Conservation (phyloP, 345 rosid genomes). For the Bretschneidera sinensis region DNA sequence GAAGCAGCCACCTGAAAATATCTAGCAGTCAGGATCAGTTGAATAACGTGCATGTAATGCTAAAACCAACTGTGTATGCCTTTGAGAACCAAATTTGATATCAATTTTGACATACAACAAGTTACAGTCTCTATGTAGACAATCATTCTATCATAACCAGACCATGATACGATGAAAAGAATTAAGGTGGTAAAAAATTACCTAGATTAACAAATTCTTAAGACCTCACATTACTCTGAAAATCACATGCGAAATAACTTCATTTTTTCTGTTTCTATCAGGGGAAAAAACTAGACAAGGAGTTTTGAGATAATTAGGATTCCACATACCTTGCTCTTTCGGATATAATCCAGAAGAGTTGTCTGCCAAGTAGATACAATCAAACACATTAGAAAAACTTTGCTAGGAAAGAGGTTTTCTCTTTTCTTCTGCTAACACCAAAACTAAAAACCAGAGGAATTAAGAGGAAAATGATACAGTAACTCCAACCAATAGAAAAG, state of each 20-base stretch:
- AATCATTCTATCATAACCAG: slow-evolving; percentile 2
- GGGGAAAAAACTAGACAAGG: background rate
- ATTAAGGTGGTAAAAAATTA: background rate
- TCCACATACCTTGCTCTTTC: slow-evolving; percentile 81
- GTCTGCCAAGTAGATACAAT: slow-evolving; percentile 56
- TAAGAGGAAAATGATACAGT: background rate
- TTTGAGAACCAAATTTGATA: background rate
- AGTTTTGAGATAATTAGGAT: slow-evolving; percentile 16
- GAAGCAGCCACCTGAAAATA: slow-evolving; percentile 78
- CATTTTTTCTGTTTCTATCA: too few relatives aligned
- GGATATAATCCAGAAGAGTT: slow-evolving; percentile 85
- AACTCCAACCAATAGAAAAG: slow-evolving; percentile 1
- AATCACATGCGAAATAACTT: too few relatives aligned
- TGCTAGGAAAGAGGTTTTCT: slow-evolving; percentile 8
- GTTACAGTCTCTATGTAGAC: background rate
- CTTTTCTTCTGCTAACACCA: background rate
- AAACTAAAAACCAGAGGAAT: background rate
- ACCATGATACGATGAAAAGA: background rate
- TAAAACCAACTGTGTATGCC: slow-evolving; percentile 5
- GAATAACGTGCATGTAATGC: slow-evolving; percentile 10
- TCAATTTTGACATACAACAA: background rate
- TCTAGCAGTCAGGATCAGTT: slow-evolving; percentile 27
- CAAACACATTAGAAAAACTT: slow-evolving; percentile 28
- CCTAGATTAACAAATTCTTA: background rate
- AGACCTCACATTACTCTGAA: slow-evolving; percentile 2